These are phyloP conservation scores for Aspergillus fischeri DNA, from an alignment of 2,329 filamentous ascomycete species.

Conservation along the genomic window DNA sequence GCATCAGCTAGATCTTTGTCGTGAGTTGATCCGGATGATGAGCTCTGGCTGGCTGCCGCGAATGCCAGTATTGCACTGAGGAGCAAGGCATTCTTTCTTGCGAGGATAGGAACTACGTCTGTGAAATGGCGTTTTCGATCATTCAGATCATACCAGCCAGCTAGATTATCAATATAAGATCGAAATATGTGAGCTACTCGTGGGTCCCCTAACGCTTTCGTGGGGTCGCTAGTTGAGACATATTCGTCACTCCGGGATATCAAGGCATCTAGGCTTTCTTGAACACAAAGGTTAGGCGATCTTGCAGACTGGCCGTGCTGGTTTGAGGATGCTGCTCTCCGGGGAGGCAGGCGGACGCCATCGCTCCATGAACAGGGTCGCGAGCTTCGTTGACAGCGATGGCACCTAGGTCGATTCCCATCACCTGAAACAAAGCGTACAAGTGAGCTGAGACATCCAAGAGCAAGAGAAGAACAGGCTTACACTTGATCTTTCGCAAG, in stretches of 20 bases:
- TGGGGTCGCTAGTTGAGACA: conserved; percentile 7
- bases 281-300: neutral
- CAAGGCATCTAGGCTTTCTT: neutral
- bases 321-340: neutral
- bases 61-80: conserved; percentile 46
- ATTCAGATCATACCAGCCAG: conserved; percentile 48
- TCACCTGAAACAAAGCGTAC: neutral
- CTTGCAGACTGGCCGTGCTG: neutral
- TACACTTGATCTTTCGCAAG: conserved; percentile 7
- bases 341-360: neutral
- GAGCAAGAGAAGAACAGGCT: neutral
- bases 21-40: conserved; percentile 11
- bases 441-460: neutral
- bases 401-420: conserved; percentile 1
- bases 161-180: conserved; percentile 37
- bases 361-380: conserved; percentile 3
- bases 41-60: conserved; percentile 40
- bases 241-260: neutral
- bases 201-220: conserved; percentile 5
- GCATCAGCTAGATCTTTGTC: conserved; percentile 29
- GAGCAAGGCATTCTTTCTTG: conserved; percentile 40
- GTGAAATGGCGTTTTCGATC: conserved; percentile 37
- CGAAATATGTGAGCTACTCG: conserved; percentile 29
- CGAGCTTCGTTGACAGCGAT: neutral
- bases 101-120: conserved; percentile 31